Evolutionary conservation across 225 moss, liverwort and hornwort species (phyloP), one percentile per base, ranked within the genome.

Genomic region (Physcomitrium patens): DNA sequence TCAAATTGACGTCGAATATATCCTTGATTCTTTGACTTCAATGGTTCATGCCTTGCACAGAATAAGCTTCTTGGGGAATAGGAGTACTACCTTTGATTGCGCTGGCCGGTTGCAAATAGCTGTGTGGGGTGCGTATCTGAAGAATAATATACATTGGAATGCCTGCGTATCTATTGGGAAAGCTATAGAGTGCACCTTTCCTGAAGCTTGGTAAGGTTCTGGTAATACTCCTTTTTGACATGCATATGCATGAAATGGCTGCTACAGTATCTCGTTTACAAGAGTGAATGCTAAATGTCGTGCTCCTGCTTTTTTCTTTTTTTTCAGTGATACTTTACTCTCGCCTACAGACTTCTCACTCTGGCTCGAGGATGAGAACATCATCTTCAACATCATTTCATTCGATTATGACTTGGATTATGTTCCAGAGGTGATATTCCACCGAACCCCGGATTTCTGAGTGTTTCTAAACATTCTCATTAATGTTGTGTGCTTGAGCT

Each of bases 331-430:
- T 8, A 57, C 59, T 17, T 17, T 37, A 31, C 67, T 66, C 31
- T 67, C 75, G 59, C 56, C 58, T 27, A 67, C 67, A 37, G 49
- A 6, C 67, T 58, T 59, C 28, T 67, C 22, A 15, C 48, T 37
- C 45, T 76, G 75, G 75, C 59, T 76, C 26, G 63, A 76, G 22
- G 26, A 76, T 14, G 47, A 62, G 58, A 58, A 67, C 58, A 58
- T 76, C 37, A 67, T 76, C 37, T 76, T 59, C 48, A 41, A 76
- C 57, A 66, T 76, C 67, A 45, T 76, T 19, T 19, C 56, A 31
- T 66, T 67, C 45, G 59, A 76, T 49, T 67, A 67, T 76, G 75
- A 76, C 56, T 22, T 67, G 47, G 49, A 58, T 57, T 76, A 66
- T 17, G 57, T 66, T 45, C 66, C 22, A 59, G 58, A 20, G 57